Conservation (phyloP, 116 monocot species). For the Dioscorea cayenensis region DNA sequence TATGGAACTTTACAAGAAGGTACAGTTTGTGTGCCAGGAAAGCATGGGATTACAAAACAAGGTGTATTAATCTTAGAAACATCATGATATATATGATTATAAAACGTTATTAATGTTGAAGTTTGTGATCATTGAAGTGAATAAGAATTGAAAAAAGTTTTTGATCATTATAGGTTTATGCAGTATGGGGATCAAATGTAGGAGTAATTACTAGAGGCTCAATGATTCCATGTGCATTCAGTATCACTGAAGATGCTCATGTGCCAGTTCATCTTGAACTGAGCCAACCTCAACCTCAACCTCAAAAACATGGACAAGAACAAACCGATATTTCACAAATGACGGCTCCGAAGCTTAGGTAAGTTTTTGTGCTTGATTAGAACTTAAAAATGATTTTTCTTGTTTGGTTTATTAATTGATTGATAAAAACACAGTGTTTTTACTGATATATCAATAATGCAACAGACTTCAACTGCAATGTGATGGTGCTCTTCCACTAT, state of each 20-base stretch:
- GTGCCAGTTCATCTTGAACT: slow-evolving; percentile 40
- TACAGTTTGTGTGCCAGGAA: slow-evolving; percentile 19
- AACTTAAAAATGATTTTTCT: background rate
- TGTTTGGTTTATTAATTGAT: background rate
- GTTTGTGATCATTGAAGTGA: background rate
- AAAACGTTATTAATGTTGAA: background rate
- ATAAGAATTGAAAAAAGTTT: too few relatives aligned
- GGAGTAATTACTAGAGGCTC: slow-evolving; percentile 3
- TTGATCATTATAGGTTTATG: slow-evolving; percentile 17
- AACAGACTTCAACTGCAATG: slow-evolving; percentile 8
- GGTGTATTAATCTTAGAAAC: slow-evolving; percentile 9
- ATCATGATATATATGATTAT: background rate
- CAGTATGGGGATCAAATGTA: slow-evolving; percentile 6
- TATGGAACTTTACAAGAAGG: slow-evolving; percentile 27
- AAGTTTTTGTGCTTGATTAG: background rate
- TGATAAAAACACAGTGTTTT: background rate
- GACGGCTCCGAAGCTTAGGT: slow-evolving; percentile 23
- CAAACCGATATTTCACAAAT: background rate
- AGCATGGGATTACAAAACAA: slow-evolving; percentile 26
- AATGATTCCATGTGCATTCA: slow-evolving; percentile 8
- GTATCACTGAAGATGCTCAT: slow-evolving; percentile 9
- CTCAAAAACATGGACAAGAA: slow-evolving; percentile 18
- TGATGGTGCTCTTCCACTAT: background rate
- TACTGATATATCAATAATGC: background rate
- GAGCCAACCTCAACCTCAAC: slow-evolving; percentile 32